Conservation (phyloP, 768 basidiomycete genomes). For the Lentinula sp. region DNA sequence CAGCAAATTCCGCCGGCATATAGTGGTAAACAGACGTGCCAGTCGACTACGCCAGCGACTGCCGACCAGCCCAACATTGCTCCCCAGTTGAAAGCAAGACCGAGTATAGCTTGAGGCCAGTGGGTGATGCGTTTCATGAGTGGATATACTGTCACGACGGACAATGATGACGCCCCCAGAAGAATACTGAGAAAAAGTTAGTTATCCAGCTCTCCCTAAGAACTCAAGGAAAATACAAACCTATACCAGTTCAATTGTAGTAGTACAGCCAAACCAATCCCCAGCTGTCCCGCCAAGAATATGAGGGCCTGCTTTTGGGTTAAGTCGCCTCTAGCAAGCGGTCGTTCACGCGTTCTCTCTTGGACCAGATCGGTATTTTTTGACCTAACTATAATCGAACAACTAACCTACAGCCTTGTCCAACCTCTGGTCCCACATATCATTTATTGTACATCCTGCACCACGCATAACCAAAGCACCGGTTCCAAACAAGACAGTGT, state of each 20-base stretch:
- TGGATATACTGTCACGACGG: conserved; percentile 85
- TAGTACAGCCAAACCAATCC: conserved; percentile 77
- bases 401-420: conserved; percentile 84
- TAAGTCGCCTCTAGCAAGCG: conserved; percentile 81
- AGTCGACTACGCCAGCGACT: conserved; percentile 73
- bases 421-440: conserved; percentile 94
- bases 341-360: conserved; percentile 87
- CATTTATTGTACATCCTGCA: conserved; percentile 98
- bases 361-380: conserved; percentile 2
- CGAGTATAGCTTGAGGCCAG: conserved; percentile 96
- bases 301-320: conserved; percentile 65
- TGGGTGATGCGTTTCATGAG: conserved; percentile 96
- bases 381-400: not conserved
- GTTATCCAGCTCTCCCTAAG: not conserved
- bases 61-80: conserved; percentile 95
- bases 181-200: conserved; percentile 53
- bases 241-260: conserved; percentile 95
- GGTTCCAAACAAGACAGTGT: conserved; percentile 76
- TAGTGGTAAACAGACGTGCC: conserved; percentile 78
- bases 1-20: conserved; percentile 88
- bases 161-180: conserved; percentile 87
- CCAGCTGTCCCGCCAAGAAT: conserved; percentile 80
- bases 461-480: conserved; percentile 96
- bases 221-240: conserved; percentile 35
- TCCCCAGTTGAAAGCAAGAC: conserved; percentile 98